These are phyloP conservation scores for Pelargonium australe DNA, from an alignment of 441 rosid genomes.

Conservation along the genomic window DNA sequence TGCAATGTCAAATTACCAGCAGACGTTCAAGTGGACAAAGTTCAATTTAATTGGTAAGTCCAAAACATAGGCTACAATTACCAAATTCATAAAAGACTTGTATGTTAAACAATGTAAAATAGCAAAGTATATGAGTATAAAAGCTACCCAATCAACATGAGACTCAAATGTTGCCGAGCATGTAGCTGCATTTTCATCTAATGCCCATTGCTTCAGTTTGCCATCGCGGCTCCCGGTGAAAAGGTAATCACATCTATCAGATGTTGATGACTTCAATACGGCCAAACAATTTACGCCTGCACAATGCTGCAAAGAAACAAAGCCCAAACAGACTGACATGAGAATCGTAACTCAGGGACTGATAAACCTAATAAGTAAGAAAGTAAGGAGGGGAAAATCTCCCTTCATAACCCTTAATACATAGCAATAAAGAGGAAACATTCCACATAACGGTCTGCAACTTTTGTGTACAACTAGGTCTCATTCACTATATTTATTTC, in stretches of 20 bases:
- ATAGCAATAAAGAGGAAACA: too few relatives aligned
- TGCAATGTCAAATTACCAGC: constrained; percentile 1
- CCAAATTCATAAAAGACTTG: background rate
- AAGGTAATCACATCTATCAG: constrained; percentile 51
- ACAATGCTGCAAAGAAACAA: constrained; percentile 71
- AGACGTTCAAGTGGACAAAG: background rate
- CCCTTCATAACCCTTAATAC: background rate
- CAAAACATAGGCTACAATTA: background rate
- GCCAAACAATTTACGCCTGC: constrained; percentile 93
- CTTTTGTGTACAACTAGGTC: too few relatives aligned
- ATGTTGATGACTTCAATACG: constrained; percentile 50
- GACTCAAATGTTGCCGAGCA: constrained; percentile 98
- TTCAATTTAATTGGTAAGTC: background rate
- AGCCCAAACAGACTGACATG: constrained; percentile 5
- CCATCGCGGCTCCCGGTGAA: constrained; percentile 99
- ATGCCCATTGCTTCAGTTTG: constrained; percentile 86
- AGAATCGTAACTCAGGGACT: constrained; percentile 1
- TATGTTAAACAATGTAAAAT: constrained; percentile 7
- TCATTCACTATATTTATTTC: too few relatives aligned
- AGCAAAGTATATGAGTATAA: constrained; percentile 17
- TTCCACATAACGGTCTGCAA: too few relatives aligned
- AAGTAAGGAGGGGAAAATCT: background rate
- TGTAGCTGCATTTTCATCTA: constrained; percentile 60
- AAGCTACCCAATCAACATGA: constrained; percentile 97
- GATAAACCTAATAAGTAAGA: background rate